A percentile compares a stretch with the other conserved stretches of the same genome.
phyloP scores from a whole-genome alignment of 805 yeast species.

The Cyberlindnera euphorbiiphila region DNA sequence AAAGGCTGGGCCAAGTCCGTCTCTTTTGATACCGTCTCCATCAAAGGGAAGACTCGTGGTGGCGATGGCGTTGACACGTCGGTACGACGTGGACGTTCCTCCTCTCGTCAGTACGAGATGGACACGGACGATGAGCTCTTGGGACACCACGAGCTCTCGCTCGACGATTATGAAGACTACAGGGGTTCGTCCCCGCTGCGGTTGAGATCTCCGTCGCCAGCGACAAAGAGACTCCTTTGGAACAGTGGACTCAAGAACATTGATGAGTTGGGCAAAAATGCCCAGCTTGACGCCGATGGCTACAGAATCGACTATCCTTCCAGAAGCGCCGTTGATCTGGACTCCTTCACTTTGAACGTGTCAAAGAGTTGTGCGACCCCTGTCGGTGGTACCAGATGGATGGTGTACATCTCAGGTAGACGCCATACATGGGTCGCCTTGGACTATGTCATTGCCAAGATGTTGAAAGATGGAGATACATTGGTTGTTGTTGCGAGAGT shows the following conservation, averaged over 20 bases:
- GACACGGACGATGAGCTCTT: slow-evolving; percentile 1
- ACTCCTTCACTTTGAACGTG: slow-evolving; percentile 14
- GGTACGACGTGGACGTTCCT: slow-evolving; percentile 2
- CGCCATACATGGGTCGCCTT: slow-evolving; percentile 79
- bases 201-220: slow-evolving; percentile 4
- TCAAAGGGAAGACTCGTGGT: not conserved
- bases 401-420: slow-evolving; percentile 68
- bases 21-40: slow-evolving; percentile 5
- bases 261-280: not conserved
- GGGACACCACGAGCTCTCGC: slow-evolving; percentile 1
- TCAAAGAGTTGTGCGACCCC: not conserved
- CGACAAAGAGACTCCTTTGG: not conserved
- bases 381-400: not conserved
- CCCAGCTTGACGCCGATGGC: slow-evolving; percentile 11
- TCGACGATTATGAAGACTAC: slow-evolving; percentile 1
- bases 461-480: slow-evolving; percentile 63
- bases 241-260: not conserved
- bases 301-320: slow-evolving; percentile 25
- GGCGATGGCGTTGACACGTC: slow-evolving; percentile 6
- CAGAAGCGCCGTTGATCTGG: slow-evolving; percentile 12
- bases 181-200: slow-evolving; percentile 16
- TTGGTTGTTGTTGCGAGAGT: slow-evolving; percentile 59
- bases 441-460: slow-evolving; percentile 58
- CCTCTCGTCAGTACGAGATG: not conserved
- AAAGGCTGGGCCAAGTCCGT: slow-evolving; percentile 1